These are phyloP conservation scores for Lactarius akahatsu DNA, from an alignment of 768 basidiomycete genomes.

Conservation along the genomic window DNA sequence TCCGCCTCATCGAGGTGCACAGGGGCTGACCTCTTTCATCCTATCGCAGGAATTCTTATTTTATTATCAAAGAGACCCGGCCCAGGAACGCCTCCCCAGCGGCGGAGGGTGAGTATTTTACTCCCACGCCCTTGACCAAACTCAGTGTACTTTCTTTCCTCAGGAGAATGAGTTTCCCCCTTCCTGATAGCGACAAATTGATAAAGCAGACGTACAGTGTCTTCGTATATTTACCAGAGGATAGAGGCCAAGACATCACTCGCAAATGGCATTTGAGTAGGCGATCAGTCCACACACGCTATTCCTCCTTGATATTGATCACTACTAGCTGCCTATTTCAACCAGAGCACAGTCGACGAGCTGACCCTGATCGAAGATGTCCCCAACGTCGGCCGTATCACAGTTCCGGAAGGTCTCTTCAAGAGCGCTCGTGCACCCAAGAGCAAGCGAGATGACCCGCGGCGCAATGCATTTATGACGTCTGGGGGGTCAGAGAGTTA, in stretches of 20 bases:
- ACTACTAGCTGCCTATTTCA: constrained; percentile 73
- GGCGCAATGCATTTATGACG: constrained; percentile 12
- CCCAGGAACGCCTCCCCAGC: constrained; percentile 31
- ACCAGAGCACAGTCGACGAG: constrained; percentile 69
- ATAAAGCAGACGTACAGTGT: constrained; percentile 87
- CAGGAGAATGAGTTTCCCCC: constrained; percentile 43
- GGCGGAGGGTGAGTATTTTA: constrained; percentile 25
- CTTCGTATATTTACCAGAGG: constrained; percentile 53
- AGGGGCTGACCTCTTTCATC: constrained; percentile 1
- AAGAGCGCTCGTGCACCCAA: constrained; percentile 42
- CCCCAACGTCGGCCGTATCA: constrained; percentile 53
- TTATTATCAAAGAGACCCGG: constrained; percentile 58
- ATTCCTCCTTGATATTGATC: constrained; percentile 25
- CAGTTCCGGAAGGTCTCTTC: constrained; percentile 67
- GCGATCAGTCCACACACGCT: constrained; percentile 32
- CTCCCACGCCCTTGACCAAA: background rate
- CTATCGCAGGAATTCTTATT: constrained; percentile 71
- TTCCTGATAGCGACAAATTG: constrained; percentile 42
- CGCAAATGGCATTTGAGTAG: constrained; percentile 84
- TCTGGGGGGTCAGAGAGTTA: constrained; percentile 22
- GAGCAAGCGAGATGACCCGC: constrained; percentile 26
- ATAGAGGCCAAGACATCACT: constrained; percentile 31
- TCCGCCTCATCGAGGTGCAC: background rate
- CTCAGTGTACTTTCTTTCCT: constrained; percentile 6
- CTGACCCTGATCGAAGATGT: constrained; percentile 72